phyloP scores from a whole-genome alignment of 2,329 filamentous ascomycete genomes.

The Acephala macrosclerotiorum region DNA sequence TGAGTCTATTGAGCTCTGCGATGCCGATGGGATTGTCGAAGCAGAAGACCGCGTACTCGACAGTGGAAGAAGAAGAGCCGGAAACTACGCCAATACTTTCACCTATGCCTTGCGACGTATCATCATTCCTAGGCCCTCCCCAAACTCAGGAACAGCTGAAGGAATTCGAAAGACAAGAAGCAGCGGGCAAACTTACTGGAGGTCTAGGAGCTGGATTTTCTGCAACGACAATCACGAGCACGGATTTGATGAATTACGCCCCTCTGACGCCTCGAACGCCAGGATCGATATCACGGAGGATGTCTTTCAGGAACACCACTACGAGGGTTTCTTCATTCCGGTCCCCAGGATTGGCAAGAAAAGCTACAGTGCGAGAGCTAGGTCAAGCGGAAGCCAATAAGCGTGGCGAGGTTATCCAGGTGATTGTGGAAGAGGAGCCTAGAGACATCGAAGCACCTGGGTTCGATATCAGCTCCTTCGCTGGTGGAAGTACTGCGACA shows the following conservation, averaged over 20 bases:
- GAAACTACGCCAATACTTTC: conserved; percentile 28
- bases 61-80: conserved; percentile 32
- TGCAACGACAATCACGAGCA: conserved; percentile 55
- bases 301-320: conserved; percentile 27
- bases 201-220: conserved; percentile 64
- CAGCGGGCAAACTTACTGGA: conserved; percentile 62
- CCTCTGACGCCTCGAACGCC: conserved; percentile 26
- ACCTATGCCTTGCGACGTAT: conserved; percentile 38
- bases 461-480: conserved; percentile 41
- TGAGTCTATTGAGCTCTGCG: conserved; percentile 38
- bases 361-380: conserved; percentile 55
- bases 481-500: conserved; percentile 29
- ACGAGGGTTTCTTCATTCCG: conserved; percentile 34
- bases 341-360: conserved; percentile 38
- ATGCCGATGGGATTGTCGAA: conserved; percentile 36
- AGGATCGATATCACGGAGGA: conserved; percentile 23
- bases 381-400: conserved; percentile 67
- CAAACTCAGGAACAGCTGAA: conserved; percentile 32
- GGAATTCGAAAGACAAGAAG: conserved; percentile 50
- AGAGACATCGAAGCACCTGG: conserved; percentile 13
- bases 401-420: conserved; percentile 65
- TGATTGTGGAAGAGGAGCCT: conserved; percentile 56
- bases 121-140: conserved; percentile 39
- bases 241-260: conserved; percentile 54
- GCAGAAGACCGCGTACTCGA: conserved; percentile 31